A percentile compares a stretch with the other conserved stretches of the same genome.
These are phyloP conservation scores for Paramecium primaurelia DNA, from an alignment of 73 alveolate species.

Conservation along the genomic window DNA sequence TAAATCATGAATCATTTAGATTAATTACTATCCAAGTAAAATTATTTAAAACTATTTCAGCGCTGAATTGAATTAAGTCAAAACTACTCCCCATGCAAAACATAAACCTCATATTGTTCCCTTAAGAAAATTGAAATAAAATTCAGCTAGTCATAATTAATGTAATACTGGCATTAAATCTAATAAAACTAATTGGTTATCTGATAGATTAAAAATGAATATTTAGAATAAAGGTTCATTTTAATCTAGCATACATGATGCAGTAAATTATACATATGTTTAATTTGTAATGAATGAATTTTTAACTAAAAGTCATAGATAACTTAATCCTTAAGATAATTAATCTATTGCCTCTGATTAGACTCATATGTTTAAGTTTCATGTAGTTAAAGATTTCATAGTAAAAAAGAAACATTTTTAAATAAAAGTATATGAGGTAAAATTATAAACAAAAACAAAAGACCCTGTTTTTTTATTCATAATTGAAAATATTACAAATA, in stretches of 20 bases:
- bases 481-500: neutral
- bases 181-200: neutral
- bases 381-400: neutral
- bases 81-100: neutral
- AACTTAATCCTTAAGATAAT: neutral
- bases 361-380: conserved; percentile 6
- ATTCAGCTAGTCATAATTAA: neutral
- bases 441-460: neutral
- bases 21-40: neutral
- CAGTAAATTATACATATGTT: neutral
- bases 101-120: neutral
- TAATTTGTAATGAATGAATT: neutral
- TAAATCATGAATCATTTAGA: neutral
- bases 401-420: neutral
- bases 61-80: neutral
- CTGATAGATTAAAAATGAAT: neutral
- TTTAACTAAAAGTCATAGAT: neutral
- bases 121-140: neutral
- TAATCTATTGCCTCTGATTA: neutral
- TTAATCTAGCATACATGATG: neutral
- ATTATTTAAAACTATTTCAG: neutral
- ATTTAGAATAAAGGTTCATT: neutral
- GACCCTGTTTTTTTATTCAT: neutral
- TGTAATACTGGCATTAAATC: neutral
- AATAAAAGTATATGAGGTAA: neutral